Percentiles rank a stretch among this genome's conserved stretches.
Evolutionary conservation across 1,139 yeast species (phyloP).

Genomic region (Debaryomyces subglobosus): DNA sequence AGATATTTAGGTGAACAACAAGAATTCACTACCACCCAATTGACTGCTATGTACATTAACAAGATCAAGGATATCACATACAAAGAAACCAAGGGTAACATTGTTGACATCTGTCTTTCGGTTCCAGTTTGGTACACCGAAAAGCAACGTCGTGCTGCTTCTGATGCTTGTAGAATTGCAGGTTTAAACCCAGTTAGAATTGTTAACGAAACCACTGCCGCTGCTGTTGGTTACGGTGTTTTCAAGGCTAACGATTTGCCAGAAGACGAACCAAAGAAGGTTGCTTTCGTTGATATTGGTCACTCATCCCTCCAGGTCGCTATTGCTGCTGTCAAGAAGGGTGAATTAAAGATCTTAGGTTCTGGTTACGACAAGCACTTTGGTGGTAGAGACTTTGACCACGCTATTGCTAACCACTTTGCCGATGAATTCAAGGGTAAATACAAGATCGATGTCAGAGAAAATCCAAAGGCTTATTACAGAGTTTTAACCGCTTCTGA

Average conservation of each 20-base stretch:
- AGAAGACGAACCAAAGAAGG: conserved; percentile 86
- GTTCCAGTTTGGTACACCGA: conserved; percentile 99
- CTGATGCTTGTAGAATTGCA: conserved; percentile 94
- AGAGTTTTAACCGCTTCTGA: conserved; percentile 92
- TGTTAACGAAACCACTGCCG: conserved; percentile 96
- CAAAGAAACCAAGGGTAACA: conserved; percentile 79
- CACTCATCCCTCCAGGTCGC: conserved; percentile 94
- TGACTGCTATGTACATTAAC: conserved; percentile 92
- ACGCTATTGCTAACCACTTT: conserved; percentile 91
- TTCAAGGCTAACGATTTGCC: conserved; percentile 94
- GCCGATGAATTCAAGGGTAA: conserved; percentile 89
- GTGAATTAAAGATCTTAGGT: conserved; percentile 92
- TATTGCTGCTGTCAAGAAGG: conserved; percentile 90
- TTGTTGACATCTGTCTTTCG: conserved; percentile 87
- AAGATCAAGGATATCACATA: conserved; percentile 81
- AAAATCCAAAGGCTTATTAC: conserved; percentile 93
- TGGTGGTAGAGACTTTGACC: conserved; percentile 97
- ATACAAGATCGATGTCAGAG: conserved; percentile 89
- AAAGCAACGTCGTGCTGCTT: conserved; percentile 93
- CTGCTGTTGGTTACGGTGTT: conserved; percentile 99
- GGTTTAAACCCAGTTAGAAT: conserved; percentile 98
- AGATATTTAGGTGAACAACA: conserved; percentile 79
- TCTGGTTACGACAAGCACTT: conserved; percentile 93
- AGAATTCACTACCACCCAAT: conserved; percentile 84
- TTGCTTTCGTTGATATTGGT: conserved; percentile 95